Base-by-base conservation (phyloP, 345 rosid species). In the Euphorbia lathyris region DNA sequence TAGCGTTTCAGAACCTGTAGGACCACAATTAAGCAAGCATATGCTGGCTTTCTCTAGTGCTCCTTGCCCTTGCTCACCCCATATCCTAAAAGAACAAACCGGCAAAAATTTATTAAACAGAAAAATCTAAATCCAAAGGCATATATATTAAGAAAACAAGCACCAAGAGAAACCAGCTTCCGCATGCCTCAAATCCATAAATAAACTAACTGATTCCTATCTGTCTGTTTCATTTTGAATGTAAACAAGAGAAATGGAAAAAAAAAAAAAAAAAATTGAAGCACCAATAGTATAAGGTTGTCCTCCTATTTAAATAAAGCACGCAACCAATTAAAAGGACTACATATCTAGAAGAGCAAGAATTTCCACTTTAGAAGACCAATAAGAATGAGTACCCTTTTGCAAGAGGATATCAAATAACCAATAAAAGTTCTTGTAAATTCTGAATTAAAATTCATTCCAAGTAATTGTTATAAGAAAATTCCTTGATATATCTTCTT, bases 21-120 rank as follows among this genome's bases (percentile, higher is more conserved):
- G 99, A 48, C 99, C 97, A 78, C 99, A 95, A 68, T 92, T 95
- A 61, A 95, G 96, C 78, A 90, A 85, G 82, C 99, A 95, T 70
- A 92, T 86, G 63, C 96, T 90, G 53, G 97, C 90, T 59, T 88
- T 87, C 80, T 92, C 99, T 7, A 95, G 80, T 40, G 93, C 96
- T 3, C 89, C 79, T 79, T 90, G 97, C 64, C 99, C 97, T 86
- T 88, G 82, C 78, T 95, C 97, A 29, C 99, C 99, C 97, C 99
- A 92, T 64, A 95, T 92, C 89, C 99, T 92, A 67, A 55, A 81
- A 76, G 34, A 50, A 20, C 45, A 38, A 57, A 12, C 27, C 98
- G 30, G 10, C 19, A 38, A 23, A 11, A 1, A 26, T 2, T 27
- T 12, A 9, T 17, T 17, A 12, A 17, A 7, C 14, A 29, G n/a